phyloP scores from a whole-genome alignment of 371 early-diverging fungal species.

The Batrachochytrium dendrobatidis region DNA sequence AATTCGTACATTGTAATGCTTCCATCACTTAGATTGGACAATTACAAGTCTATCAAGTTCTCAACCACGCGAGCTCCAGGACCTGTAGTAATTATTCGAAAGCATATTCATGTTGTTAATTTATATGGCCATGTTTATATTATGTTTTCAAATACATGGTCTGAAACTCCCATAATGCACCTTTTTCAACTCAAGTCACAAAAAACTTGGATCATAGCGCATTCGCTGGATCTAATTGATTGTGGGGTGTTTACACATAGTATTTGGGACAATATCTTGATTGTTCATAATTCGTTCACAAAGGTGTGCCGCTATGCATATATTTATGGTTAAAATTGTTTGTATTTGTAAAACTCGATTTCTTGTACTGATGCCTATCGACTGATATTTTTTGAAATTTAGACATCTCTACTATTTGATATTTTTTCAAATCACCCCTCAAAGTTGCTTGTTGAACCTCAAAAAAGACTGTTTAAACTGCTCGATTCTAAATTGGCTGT shows the following conservation, averaged over 20 bases:
- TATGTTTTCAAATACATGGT: slow-evolving; percentile 11
- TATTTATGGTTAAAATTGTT: too few species aligned
- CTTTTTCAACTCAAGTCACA: slow-evolving; percentile 15
- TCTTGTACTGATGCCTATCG: neutral
- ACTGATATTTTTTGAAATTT: neutral
- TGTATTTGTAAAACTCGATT: neutral
- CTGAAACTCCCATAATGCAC: slow-evolving; percentile 5
- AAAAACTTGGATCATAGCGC: neutral
- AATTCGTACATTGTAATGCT: neutral
- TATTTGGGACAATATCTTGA: slow-evolving; percentile 18
- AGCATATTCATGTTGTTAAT: slow-evolving; percentile 6
- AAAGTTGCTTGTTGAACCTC: neutral
- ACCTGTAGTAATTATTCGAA: slow-evolving; percentile 1
- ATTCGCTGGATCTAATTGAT: slow-evolving; percentile 12
- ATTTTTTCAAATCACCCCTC: neutral
- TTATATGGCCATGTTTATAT: neutral
- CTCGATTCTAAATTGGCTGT: neutral
- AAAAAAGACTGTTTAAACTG: neutral
- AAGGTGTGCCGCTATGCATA: slow-evolving; percentile 11
- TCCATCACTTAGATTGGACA: neutral
- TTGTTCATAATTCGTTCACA: slow-evolving; percentile 17
- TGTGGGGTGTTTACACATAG: slow-evolving; percentile 17
- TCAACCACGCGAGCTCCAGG: too few species aligned
- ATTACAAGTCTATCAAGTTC: too few species aligned
- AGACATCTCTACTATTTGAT: neutral